phyloP scores from a whole-genome alignment of 2,329 filamentous ascomycete genomes.

The Colletotrichum godetiae region DNA sequence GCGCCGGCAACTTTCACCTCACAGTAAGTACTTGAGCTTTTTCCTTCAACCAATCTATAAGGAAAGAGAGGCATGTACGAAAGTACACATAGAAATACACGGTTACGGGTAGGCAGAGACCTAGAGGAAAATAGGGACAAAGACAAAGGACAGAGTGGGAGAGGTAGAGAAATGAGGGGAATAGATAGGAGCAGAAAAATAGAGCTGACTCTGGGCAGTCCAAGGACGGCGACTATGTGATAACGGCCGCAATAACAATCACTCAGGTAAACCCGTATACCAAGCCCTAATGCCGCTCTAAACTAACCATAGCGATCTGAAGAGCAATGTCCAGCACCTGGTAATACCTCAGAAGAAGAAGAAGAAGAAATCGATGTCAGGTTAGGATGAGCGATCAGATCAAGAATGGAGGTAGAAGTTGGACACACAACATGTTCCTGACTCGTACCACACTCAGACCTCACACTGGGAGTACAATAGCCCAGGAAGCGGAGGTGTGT shows the following conservation, averaged over 20 bases:
- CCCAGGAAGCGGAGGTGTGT: background rate
- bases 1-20: background rate
- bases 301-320: background rate
- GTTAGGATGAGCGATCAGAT: background rate
- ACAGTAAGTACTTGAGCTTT: background rate
- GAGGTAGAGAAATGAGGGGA: too few species aligned
- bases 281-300: rapidly evolving
- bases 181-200: too few species aligned
- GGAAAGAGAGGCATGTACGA: too few species aligned
- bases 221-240: background rate
- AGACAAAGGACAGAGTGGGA: too few species aligned
- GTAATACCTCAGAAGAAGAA: background rate
- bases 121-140: too few species aligned
- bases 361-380: background rate
- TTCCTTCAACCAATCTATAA: too few species aligned
- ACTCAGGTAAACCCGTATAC: background rate
- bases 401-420: background rate
- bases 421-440: too few species aligned
- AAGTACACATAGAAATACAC: too few species aligned
- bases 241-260: background rate
- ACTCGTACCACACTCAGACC: too few species aligned
- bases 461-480: too few species aligned
- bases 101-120: too few species aligned
- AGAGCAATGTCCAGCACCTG: background rate
- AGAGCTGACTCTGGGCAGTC: too few species aligned